Percentiles rank a stretch among this genome's conserved stretches.
Evolutionary conservation across 768 basidiomycete genomes (phyloP).

Genomic region (Coprinellus aureogranulatus): DNA sequence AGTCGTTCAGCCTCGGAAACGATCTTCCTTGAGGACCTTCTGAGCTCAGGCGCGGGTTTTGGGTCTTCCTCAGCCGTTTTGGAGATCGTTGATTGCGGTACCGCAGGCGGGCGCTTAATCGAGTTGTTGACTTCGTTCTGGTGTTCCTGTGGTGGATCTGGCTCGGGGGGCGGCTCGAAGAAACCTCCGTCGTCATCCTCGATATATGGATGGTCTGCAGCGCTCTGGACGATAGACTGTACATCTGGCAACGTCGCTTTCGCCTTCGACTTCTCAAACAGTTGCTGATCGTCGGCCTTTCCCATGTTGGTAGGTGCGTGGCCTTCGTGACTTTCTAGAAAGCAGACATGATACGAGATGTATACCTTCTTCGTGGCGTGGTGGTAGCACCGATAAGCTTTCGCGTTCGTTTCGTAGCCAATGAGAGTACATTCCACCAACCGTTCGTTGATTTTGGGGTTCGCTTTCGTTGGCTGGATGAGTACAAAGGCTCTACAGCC

Average conservation of each 20-base stretch:
- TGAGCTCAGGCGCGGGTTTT: neutral
- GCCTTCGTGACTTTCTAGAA: conserved; percentile 16
- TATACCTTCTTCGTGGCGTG: conserved; percentile 6
- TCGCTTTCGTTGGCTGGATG: conserved; percentile 16
- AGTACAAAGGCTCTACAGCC: conserved; percentile 23
- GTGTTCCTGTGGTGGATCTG: too few relatives aligned
- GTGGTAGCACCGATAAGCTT: conserved; percentile 16
- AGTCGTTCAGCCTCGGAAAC: neutral
- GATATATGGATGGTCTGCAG: too few relatives aligned
- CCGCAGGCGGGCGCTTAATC: too few relatives aligned
- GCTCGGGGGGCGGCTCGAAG: too few relatives aligned
- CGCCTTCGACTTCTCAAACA: neutral
- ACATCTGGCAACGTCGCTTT: too few relatives aligned
- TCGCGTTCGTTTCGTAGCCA: conserved; percentile 17
- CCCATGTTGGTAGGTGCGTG: neutral
- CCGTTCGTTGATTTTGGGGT: conserved; percentile 25
- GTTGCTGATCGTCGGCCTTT: neutral
- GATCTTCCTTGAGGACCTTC: neutral
- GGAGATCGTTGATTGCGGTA: too few relatives aligned
- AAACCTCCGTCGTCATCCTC: too few relatives aligned
- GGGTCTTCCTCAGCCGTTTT: too few relatives aligned
- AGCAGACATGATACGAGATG: conserved; percentile 20
- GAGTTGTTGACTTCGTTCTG: too few relatives aligned
- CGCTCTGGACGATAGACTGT: too few relatives aligned
- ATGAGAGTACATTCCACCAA: conserved; percentile 19